A percentile compares a stretch with the other conserved stretches of the same genome.
These are phyloP conservation scores for Smittium mucronatum DNA, from an alignment of 371 early-diverging fungal genomes.

Conservation along the genomic window DNA sequence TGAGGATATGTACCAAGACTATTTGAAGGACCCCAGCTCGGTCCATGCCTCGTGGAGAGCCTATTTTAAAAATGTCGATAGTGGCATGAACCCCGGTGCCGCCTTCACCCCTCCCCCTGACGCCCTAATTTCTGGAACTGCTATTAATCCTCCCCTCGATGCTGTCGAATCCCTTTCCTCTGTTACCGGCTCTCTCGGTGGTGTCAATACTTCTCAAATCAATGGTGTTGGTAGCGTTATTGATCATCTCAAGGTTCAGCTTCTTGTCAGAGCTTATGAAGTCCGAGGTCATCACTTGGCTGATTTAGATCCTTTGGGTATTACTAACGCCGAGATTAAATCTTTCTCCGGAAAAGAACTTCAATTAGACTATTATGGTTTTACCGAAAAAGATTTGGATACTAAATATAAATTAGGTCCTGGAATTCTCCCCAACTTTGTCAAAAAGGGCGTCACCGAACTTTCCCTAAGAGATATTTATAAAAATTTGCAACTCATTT, in stretches of 20 bases:
- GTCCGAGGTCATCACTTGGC: slow-evolving; percentile 93
- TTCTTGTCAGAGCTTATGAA: slow-evolving; percentile 93
- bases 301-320: slow-evolving; percentile 83
- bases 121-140: slow-evolving; percentile 52
- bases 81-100: slow-evolving; percentile 50
- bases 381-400: slow-evolving; percentile 81
- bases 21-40: slow-evolving; percentile 75
- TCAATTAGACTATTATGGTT: slow-evolving; percentile 77
- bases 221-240: slow-evolving; percentile 46
- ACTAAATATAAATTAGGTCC: slow-evolving; percentile 82
- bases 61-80: slow-evolving; percentile 82
- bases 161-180: slow-evolving; percentile 12
- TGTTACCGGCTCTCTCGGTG: neutral
- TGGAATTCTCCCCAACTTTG: slow-evolving; percentile 85
- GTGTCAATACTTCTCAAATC: neutral
- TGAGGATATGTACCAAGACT: slow-evolving; percentile 92
- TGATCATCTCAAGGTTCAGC: slow-evolving; percentile 95
- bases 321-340: slow-evolving; percentile 47
- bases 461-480: slow-evolving; percentile 63
- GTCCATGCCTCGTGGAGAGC: slow-evolving; percentile 95
- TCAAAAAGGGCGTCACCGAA: slow-evolving; percentile 36
- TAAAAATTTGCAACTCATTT: slow-evolving; percentile 54
- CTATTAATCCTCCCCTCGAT: slow-evolving; percentile 48
- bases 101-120: slow-evolving; percentile 71
- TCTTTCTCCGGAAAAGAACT: slow-evolving; percentile 66